Base-by-base conservation (phyloP, 2,329 filamentous ascomycete species). In the Leptosphaerulina australis region DNA sequence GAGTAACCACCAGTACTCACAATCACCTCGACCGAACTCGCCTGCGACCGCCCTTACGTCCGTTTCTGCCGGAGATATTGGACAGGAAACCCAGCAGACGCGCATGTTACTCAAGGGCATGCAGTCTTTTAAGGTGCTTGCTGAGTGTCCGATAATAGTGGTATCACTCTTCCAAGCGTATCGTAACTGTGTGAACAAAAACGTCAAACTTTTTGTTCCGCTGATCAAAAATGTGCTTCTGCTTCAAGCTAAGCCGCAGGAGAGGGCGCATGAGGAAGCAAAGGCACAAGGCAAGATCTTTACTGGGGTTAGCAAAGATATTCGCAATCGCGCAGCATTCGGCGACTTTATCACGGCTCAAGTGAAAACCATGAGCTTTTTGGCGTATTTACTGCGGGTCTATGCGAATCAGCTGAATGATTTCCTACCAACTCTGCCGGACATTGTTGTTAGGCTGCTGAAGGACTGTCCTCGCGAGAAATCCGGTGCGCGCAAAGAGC, bases 311-410 rank as follows among this genome's bases (percentile, higher is more conserved):
- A 96, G 91, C 74, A 89, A 89, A 37, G 89, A 91, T 50, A 97
- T 99, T 67, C 93, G 91, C 74, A 96, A 97, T 64, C 83, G 92
- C 49, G 88, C 88, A 10, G 93, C 92, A 0, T 99, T 97, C 76
- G 94, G 93, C 26, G 95, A 99, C 64, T 96, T 97, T 60, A 95
- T 99, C 58, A 97, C 91, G 0, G 91, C 93, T 1, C 95, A 99
- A 72, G 94, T 99, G 12, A 97, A 99, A 79, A 97, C 93, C 0
- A 97, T 99, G 93, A 97, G 92, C 66, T 99, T 99, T 66, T 73
- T 99, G 60, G 95, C 95, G 1, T 99, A 97, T 68, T 77, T 99
- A 0, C 81, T 99, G 10, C 81, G 94, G 33, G 88, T 95, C 37
- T 96, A 97, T 72, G 86, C 91, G 2, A 87, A 88, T 50, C 89